These are phyloP conservation scores for Teunomyces barrocoloradensis DNA, from an alignment of 805 yeast genomes.

Conservation along the genomic window DNA sequence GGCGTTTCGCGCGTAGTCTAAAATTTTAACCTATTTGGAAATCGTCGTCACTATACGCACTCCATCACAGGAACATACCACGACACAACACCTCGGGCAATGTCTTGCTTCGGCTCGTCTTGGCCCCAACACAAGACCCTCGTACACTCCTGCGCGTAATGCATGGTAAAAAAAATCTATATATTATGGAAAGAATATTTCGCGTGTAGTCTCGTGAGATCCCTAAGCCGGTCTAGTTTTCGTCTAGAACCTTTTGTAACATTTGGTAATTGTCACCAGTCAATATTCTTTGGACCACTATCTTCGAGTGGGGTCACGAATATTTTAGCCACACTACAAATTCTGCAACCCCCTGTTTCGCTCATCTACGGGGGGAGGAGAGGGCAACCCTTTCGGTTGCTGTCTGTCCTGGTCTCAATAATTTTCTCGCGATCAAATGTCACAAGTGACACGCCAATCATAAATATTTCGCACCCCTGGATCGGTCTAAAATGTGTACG, in stretches of 20 bases:
- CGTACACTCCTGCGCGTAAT: neutral
- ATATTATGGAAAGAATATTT: too few relatives aligned
- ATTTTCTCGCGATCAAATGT: neutral
- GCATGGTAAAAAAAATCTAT: neutral
- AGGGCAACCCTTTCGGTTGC: neutral
- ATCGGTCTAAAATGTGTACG: neutral
- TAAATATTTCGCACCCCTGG: neutral
- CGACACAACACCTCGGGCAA: slow-evolving; percentile 1
- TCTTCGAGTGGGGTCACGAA: neutral
- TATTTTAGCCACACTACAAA: too few relatives aligned
- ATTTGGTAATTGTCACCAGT: neutral
- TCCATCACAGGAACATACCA: slow-evolving; percentile 1
- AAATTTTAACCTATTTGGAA: slow-evolving; percentile 3
- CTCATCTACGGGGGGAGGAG: too few relatives aligned
- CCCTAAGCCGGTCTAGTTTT: neutral
- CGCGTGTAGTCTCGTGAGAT: neutral
- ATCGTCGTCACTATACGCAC: neutral
- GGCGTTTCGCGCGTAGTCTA: slow-evolving; percentile 3
- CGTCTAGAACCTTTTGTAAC: neutral
- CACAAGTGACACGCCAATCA: neutral
- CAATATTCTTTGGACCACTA: neutral
- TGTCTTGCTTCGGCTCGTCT: neutral
- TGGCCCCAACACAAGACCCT: neutral
- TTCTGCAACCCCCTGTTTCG: too few relatives aligned
- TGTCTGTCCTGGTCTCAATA: neutral